phyloP scores from a whole-genome alignment of 495 filamentous ascomycete species.

The Aspergillus sclerotioniger region DNA sequence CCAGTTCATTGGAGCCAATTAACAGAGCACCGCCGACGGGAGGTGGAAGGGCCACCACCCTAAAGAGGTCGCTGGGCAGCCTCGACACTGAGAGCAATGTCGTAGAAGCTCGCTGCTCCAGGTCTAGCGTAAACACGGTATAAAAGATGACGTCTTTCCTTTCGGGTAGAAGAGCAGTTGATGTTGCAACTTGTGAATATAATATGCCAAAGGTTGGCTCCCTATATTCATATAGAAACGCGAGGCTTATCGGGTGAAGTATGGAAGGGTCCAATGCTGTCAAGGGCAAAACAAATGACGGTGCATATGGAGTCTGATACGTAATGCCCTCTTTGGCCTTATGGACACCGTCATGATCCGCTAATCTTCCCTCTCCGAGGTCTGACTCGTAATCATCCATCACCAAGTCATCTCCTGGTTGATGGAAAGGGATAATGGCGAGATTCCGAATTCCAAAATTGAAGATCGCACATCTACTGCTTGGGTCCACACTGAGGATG shows the following conservation, averaged over 20 bases:
- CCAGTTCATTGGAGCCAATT: conserved; percentile 82
- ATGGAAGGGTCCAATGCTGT: conserved; percentile 83
- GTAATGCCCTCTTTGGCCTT: conserved; percentile 51
- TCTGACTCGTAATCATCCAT: conserved; percentile 88
- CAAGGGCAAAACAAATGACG: conserved; percentile 88
- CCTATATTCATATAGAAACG: conserved; percentile 94
- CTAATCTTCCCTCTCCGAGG: conserved; percentile 54
- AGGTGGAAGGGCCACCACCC: conserved; percentile 76
- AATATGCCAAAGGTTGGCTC: conserved; percentile 96
- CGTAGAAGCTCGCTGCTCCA: conserved; percentile 91
- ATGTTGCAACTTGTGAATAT: conserved; percentile 69
- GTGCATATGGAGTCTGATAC: conserved; percentile 73
- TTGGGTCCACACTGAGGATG: conserved; percentile 83
- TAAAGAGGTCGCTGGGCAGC: conserved; percentile 86
- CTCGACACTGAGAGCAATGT: conserved; percentile 80
- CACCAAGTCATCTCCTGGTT: conserved; percentile 79
- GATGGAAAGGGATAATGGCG: conserved; percentile 90
- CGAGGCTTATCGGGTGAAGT: conserved; percentile 82
- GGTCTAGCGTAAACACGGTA: conserved; percentile 90
- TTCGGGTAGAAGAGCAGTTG: conserved; percentile 67
- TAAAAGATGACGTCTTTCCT: conserved; percentile 84
- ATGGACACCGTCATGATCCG: conserved; percentile 21
- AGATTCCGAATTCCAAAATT: conserved; percentile 87
- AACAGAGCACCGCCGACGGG: conserved; percentile 87
- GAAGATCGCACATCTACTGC: conserved; percentile 86